A percentile compares a stretch with the other conserved stretches of the same genome.
Conservation (phyloP, 805 yeast genomes). For the Saccharomycopsis fibuligera region DNA sequence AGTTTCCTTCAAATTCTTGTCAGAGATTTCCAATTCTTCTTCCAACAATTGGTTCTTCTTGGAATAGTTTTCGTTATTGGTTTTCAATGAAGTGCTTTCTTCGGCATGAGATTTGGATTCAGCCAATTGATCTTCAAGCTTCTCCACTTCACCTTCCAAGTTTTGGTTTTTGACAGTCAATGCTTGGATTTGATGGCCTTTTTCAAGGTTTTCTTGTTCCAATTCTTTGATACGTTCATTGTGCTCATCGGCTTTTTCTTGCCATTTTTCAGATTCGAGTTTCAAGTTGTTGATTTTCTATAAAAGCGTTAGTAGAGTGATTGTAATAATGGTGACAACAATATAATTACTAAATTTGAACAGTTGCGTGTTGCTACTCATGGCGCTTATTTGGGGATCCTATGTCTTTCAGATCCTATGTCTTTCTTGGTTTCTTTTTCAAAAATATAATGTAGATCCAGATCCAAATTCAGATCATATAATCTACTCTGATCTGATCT, state of each 20-base stretch:
- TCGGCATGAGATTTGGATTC: conserved; percentile 84
- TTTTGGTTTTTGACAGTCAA: conserved; percentile 87
- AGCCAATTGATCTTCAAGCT: conserved; percentile 63
- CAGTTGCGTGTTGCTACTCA: too few species aligned
- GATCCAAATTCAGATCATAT: too few species aligned
- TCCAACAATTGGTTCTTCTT: conserved; percentile 86
- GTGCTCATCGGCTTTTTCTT: conserved; percentile 90
- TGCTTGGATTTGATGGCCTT: conserved; percentile 92
- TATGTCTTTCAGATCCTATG: too few species aligned
- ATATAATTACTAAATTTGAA: too few species aligned
- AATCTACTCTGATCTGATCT: too few species aligned
- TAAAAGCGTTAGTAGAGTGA: conserved; percentile 29
- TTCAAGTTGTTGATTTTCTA: conserved; percentile 85
- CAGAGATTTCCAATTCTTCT: conserved; percentile 86
- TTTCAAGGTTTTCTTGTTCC: conserved; percentile 87
- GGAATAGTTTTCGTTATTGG: conserved; percentile 84
- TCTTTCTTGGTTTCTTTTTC: too few species aligned
- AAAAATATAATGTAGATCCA: too few species aligned
- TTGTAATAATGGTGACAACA: too few species aligned
- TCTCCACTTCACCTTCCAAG: conserved; percentile 77
- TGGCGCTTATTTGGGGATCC: too few species aligned
- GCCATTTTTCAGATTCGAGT: conserved; percentile 95
- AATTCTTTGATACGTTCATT: conserved; percentile 73
- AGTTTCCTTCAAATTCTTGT: conserved; percentile 84
- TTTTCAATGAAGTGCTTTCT: conserved; percentile 80